Conservation (phyloP, 2,329 filamentous ascomycete species). For the Sporothrix mexicana region DNA sequence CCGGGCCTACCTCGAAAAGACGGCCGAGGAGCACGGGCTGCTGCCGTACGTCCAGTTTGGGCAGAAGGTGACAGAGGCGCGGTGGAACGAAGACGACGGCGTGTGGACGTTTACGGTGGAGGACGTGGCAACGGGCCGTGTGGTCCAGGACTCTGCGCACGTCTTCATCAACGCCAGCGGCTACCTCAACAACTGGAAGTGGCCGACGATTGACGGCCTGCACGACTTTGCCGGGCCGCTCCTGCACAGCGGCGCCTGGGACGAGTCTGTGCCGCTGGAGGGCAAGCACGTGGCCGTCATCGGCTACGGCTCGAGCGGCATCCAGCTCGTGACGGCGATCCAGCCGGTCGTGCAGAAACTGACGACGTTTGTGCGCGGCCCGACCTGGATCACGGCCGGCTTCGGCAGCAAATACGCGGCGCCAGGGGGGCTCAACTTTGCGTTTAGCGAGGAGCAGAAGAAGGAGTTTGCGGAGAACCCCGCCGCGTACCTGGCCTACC, state of each 20-base stretch:
- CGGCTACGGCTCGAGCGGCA: conserved; percentile 35
- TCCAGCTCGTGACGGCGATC: conserved; percentile 43
- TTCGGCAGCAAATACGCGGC: conserved; percentile 62
- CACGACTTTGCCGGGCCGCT: conserved; percentile 34
- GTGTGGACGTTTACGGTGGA: conserved; percentile 31
- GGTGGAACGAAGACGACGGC: conserved; percentile 35
- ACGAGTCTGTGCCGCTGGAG: conserved; percentile 37
- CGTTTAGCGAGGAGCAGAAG: conserved; percentile 33
- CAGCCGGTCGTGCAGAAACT: conserved; percentile 46
- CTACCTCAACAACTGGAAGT: conserved; percentile 57
- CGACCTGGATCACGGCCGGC: conserved; percentile 65
- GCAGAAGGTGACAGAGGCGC: conserved; percentile 29
- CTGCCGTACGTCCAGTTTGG: conserved; percentile 33
- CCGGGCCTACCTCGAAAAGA: conserved; percentile 30
- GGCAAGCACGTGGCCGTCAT: conserved; percentile 36
- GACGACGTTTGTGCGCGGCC: conserved; percentile 31
- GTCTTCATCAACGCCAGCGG: conserved; percentile 57
- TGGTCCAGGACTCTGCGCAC: conserved; percentile 46
- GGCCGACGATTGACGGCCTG: conserved; percentile 43
- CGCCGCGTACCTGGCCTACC: conserved; percentile 34
- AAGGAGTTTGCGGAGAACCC: conserved; percentile 34
- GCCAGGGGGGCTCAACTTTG: conserved; percentile 44
- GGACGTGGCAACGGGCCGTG: conserved; percentile 2
- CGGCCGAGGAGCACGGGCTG: conserved; percentile 33
- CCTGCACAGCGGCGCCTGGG: conserved; percentile 37